These are phyloP conservation scores for Gracilariopsis chorda DNA, from an alignment of 23 red algal genomes.

Conservation along the genomic window DNA sequence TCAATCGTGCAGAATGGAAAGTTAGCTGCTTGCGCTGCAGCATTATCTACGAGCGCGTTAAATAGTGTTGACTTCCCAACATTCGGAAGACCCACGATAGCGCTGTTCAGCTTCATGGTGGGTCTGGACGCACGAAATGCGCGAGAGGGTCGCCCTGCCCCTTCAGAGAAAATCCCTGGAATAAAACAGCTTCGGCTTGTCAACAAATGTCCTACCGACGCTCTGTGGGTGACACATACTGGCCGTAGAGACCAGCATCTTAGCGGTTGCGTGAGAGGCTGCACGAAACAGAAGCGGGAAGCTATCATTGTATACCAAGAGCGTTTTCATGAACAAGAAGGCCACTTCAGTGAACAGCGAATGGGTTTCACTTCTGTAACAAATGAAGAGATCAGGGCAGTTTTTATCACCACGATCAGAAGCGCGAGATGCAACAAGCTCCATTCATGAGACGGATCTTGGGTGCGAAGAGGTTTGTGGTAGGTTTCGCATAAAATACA, in stretches of 20 bases:
- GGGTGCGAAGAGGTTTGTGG: no score
- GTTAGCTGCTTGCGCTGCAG: conserved; percentile 87
- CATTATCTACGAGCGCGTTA: conserved; percentile 93
- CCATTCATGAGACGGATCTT: no score
- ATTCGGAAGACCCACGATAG: conserved; percentile 90
- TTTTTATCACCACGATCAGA: no score
- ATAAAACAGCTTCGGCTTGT: background rate
- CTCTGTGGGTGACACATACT: background rate
- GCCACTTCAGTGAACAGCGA: no score
- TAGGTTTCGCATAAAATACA: no score
- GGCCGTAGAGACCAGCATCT: background rate
- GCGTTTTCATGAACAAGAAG: no score
- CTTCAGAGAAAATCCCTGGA: background rate
- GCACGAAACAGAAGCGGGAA: background rate
- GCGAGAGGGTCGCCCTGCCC: background rate
- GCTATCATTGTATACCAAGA: no score
- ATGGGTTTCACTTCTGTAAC: no score
- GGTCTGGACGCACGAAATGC: conserved; percentile 23
- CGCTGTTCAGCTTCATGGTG: conserved; percentile 93
- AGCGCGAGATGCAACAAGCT: no score
- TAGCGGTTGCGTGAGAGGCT: background rate
- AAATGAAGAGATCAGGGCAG: no score
- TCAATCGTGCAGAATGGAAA: conserved; percentile 99
- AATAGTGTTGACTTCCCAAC: conserved; percentile 95
- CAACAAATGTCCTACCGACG: background rate